A percentile compares a stretch with the other conserved stretches of the same genome.
Conservation (phyloP, 2,329 filamentous ascomycete species). For the Neonectria punicea region DNA sequence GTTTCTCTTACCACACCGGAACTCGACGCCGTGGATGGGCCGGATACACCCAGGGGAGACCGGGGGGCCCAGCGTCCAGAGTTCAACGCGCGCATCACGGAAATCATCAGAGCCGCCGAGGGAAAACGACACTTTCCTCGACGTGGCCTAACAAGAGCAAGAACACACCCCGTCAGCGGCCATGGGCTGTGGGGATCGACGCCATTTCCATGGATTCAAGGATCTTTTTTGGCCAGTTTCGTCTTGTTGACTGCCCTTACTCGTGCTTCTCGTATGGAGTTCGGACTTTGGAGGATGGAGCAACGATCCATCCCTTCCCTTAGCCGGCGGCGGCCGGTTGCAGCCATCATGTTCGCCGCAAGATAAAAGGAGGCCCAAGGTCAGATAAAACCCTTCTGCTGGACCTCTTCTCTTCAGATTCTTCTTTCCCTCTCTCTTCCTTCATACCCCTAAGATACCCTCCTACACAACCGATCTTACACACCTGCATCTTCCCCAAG, state of each 20-base stretch:
- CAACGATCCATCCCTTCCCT: conserved; percentile 13
- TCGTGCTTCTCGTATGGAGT: background rate
- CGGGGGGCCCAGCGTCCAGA: background rate
- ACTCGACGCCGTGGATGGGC: background rate
- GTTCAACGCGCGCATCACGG: background rate
- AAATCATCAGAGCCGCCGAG: background rate
- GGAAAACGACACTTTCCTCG: background rate
- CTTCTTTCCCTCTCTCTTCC: conserved; percentile 13
- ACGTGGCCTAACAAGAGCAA: background rate
- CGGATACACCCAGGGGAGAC: background rate
- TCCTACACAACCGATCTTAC: background rate
- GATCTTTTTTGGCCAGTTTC: background rate
- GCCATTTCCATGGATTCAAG: conserved; percentile 29
- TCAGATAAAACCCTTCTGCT: conserved; percentile 34
- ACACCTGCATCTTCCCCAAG: background rate
- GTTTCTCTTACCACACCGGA: conserved; percentile 7
- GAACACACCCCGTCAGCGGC: conserved; percentile 22
- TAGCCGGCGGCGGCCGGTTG: conserved; percentile 41
- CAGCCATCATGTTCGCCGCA: conserved; percentile 30
- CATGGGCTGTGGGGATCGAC: conserved; percentile 20
- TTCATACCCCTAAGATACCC: conserved; percentile 2
- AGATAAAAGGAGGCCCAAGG: conserved; percentile 21
- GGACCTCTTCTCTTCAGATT: background rate
- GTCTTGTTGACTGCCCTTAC: background rate
- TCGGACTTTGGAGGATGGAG: background rate